Conservation (phyloP, 2,329 filamentous ascomycete genomes). For the Lecanicillium sp. region DNA sequence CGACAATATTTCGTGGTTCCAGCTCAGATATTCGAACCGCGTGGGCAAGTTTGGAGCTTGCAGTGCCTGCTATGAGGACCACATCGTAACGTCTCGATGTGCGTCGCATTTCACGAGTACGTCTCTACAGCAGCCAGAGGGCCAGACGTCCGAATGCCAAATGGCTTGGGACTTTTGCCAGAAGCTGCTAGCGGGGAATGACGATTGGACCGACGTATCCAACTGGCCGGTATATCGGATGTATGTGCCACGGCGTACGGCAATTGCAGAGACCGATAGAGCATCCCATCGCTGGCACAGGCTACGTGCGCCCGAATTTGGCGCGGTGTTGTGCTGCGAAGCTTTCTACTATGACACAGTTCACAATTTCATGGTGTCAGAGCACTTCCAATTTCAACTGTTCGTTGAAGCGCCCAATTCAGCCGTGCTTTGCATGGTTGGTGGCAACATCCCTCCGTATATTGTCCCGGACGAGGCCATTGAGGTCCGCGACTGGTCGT, state of each 20-base stretch:
- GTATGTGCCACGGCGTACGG: not conserved
- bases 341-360: constrained; percentile 9
- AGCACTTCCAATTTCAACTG: not conserved
- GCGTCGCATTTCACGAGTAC: not conserved
- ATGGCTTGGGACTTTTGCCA: constrained; percentile 3
- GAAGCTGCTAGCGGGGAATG: not conserved
- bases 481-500: not conserved
- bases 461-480: constrained; percentile 2
- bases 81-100: not conserved
- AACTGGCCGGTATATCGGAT: not conserved
- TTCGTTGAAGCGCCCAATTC: not conserved
- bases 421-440: not conserved
- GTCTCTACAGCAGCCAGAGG: not conserved
- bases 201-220: constrained; percentile 2
- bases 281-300: constrained; percentile 1
- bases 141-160: not conserved
- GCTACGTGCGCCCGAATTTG: not conserved
- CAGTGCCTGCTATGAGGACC: not conserved
- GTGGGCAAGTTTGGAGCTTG: not conserved
- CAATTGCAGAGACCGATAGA: not conserved
- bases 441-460: not conserved
- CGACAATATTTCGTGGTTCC: constrained; percentile 1
- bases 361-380: not conserved
- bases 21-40: not conserved
- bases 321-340: not conserved